phyloP scores from a whole-genome alignment of 2,329 filamentous ascomycete genomes.

The Metarhizium humberi region DNA sequence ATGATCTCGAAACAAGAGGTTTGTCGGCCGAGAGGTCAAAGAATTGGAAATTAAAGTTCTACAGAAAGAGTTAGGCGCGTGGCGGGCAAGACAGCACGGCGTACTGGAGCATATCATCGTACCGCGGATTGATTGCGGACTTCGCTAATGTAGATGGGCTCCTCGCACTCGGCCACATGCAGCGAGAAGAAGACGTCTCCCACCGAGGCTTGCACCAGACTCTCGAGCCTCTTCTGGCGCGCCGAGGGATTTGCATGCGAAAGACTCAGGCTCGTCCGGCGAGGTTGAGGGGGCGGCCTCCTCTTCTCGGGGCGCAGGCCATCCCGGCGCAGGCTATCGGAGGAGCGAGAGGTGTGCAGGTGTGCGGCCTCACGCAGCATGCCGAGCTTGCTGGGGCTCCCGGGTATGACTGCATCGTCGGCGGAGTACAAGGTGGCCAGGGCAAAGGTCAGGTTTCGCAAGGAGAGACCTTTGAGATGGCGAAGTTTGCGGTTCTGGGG shows the following conservation, averaged over 20 bases:
- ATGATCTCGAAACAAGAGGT: conserved; percentile 54
- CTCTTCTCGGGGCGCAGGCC: conserved; percentile 5
- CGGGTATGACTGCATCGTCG: conserved; percentile 68
- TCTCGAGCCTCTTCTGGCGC: conserved; percentile 68
- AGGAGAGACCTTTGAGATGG: conserved; percentile 76
- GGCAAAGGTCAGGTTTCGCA: conserved; percentile 74
- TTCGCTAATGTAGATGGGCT: conserved; percentile 88
- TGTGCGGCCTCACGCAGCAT: conserved; percentile 36
- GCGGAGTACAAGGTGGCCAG: conserved; percentile 54
- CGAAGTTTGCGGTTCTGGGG: conserved; percentile 79
- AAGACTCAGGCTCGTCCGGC: conserved; percentile 41
- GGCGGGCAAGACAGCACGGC: neutral
- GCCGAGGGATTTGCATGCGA: conserved; percentile 34
- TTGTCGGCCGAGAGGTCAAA: conserved; percentile 64
- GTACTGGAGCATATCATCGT: conserved; percentile 9
- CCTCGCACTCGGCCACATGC: conserved; percentile 54
- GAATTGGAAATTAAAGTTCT: conserved; percentile 81
- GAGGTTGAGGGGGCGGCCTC: conserved; percentile 17
- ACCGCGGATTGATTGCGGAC: conserved; percentile 65
- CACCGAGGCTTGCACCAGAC: conserved; percentile 60
- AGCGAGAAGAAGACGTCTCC: conserved; percentile 87
- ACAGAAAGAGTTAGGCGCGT: conserved; percentile 1
- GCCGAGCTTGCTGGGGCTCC: conserved; percentile 57
- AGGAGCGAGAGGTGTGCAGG: conserved; percentile 46
- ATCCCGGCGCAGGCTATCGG: conserved; percentile 12